A percentile compares a stretch with the other conserved stretches of the same genome.
phyloP scores from a whole-genome alignment of 306 rosid genomes.

The Fragaria nilgerrensis region DNA sequence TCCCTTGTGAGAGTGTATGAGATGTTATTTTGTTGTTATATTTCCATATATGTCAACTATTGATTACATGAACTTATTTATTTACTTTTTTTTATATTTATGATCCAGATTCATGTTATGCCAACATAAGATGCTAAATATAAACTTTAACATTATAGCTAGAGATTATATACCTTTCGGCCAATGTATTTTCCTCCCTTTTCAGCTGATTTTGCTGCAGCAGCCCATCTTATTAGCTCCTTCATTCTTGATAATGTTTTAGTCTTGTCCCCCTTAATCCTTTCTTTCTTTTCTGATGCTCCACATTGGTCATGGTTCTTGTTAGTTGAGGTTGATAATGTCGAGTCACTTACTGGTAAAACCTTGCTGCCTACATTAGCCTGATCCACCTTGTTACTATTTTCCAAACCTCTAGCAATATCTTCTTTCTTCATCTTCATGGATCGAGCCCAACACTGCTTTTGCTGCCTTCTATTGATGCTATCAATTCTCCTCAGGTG shows the following conservation, averaged over 20 bases:
- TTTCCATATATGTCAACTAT: not conserved
- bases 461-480: conserved; percentile 26
- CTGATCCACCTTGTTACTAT: conserved; percentile 42
- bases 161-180: conserved; percentile 39
- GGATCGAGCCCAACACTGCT: conserved; percentile 24
- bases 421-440: conserved; percentile 75
- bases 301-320: conserved; percentile 33
- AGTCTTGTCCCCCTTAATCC: conserved; percentile 41
- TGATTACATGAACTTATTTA: not conserved
- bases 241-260: conserved; percentile 77
- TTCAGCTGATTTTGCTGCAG: conserved; percentile 60
- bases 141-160: not conserved
- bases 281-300: conserved; percentile 36
- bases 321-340: conserved; percentile 33
- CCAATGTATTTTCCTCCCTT: conserved; percentile 59
- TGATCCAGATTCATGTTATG: not conserved
- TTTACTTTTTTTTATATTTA: not conserved
- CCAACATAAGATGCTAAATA: not conserved
- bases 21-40: not conserved
- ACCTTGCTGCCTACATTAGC: conserved; percentile 61
- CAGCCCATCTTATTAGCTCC: conserved; percentile 87
- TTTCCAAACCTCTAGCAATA: conserved; percentile 32
- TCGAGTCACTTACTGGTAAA: conserved; percentile 60
- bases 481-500: conserved; percentile 37
- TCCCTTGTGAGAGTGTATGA: not conserved